Percentiles rank a stretch among this genome's conserved stretches.
These are phyloP conservation scores for Tetrastigma voinierianum DNA, from an alignment of 164 flowering plant genomes.

Conservation along the genomic window DNA sequence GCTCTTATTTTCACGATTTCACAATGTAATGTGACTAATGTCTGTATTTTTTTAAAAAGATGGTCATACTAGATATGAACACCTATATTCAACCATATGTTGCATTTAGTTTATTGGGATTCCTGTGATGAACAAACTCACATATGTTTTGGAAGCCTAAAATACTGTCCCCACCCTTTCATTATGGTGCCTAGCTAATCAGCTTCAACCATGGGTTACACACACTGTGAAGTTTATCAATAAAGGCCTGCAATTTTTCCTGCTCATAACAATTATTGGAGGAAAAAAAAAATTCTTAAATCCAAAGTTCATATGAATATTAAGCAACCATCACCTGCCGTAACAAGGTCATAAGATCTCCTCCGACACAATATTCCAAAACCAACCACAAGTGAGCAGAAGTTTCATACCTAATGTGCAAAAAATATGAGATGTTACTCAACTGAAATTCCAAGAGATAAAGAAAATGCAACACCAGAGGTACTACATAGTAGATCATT, in stretches of 20 bases:
- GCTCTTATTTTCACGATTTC: too few species aligned
- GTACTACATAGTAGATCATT: background rate
- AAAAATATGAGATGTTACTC: background rate
- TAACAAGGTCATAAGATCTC: conserved; percentile 81
- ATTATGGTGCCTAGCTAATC: background rate
- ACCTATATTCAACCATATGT: too few species aligned
- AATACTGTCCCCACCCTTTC: background rate
- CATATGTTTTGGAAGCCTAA: background rate
- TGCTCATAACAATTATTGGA: background rate
- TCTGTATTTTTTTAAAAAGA: too few species aligned
- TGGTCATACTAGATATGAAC: too few species aligned
- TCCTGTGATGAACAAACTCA: background rate
- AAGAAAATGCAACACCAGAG: background rate
- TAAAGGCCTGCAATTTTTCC: background rate
- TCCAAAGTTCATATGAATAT: background rate
- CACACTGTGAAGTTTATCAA: background rate
- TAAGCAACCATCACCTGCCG: conserved; percentile 54
- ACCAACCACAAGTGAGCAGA: conserved; percentile 96
- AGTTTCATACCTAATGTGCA: conserved; percentile 78
- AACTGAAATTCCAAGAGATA: background rate
- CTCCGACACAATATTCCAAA: conserved; percentile 98
- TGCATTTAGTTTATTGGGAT: too few species aligned
- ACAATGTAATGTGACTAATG: too few species aligned
- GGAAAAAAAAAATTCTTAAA: too few species aligned
- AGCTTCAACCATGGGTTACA: background rate